These are phyloP conservation scores for Exophiala dermatitidis DNA, from an alignment of 2,329 filamentous ascomycete species.

Conservation along the genomic window DNA sequence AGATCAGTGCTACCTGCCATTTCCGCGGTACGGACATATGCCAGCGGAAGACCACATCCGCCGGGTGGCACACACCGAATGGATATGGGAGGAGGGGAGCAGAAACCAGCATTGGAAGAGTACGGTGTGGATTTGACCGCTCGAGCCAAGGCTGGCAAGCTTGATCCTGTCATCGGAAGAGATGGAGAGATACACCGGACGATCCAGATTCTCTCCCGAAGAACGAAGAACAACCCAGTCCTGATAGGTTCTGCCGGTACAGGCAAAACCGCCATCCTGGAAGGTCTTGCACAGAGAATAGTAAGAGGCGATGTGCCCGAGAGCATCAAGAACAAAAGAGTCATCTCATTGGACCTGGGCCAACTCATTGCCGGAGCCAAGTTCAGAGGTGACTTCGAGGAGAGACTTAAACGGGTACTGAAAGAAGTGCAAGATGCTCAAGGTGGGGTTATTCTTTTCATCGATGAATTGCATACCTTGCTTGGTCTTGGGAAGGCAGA, in stretches of 20 bases:
- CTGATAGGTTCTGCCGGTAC: constrained; percentile 97
- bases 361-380: constrained; percentile 93
- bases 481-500: constrained; percentile 91
- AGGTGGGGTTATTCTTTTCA: constrained; percentile 85
- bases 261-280: constrained; percentile 95
- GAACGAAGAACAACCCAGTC: constrained; percentile 97
- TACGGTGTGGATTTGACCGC: constrained; percentile 87
- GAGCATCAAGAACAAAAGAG: constrained; percentile 88
- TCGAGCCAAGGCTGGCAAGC: constrained; percentile 74
- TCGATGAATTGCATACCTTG: constrained; percentile 88
- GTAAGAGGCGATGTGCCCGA: constrained; percentile 90
- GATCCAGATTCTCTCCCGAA: constrained; percentile 83
- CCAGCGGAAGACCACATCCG: constrained; percentile 58
- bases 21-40: constrained; percentile 40
- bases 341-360: constrained; percentile 80
- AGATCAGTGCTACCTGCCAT: constrained; percentile 7
- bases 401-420: constrained; percentile 81
- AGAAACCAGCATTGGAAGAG: constrained; percentile 84
- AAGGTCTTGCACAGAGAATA: constrained; percentile 89
- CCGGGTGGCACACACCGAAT: constrained; percentile 91
- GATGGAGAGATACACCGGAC: constrained; percentile 88
- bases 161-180: constrained; percentile 92
- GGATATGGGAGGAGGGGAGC: constrained; percentile 67
- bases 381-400: constrained; percentile 92
- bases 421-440: constrained; percentile 85